A percentile compares a stretch with the other conserved stretches of the same genome.
phyloP scores from a whole-genome alignment of 2,329 filamentous ascomycete genomes.

The Calonectria fujianensis region DNA sequence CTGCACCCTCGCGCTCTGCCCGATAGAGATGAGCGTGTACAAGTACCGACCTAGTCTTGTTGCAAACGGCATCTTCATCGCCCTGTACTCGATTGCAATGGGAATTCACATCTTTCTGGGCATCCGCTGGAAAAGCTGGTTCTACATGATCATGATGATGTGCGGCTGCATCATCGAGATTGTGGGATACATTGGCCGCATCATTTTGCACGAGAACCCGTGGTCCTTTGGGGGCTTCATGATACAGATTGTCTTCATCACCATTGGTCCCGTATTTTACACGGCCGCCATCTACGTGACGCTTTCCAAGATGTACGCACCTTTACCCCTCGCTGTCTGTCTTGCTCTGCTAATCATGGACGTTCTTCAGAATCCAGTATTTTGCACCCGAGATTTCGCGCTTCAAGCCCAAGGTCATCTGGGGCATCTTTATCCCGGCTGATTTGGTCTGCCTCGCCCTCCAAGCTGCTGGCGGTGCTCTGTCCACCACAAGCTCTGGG shows the following conservation, averaged over 20 bases:
- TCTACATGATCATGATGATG: constrained; percentile 69
- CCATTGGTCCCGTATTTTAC: constrained; percentile 65
- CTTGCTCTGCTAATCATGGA: background rate
- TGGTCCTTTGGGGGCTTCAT: constrained; percentile 76
- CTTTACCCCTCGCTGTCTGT: fast-evolving
- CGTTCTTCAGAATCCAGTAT: constrained; percentile 59
- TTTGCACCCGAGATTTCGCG: constrained; percentile 63
- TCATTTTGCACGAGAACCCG: constrained; percentile 74
- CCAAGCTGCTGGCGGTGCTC: constrained; percentile 73
- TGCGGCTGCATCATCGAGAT: constrained; percentile 74
- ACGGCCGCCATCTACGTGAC: constrained; percentile 80
- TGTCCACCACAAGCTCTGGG: constrained; percentile 67
- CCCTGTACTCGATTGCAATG: constrained; percentile 68
- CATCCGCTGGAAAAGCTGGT: constrained; percentile 64
- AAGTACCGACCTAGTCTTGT: constrained; percentile 67
- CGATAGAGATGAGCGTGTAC: constrained; percentile 67
- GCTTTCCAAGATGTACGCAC: constrained; percentile 63
- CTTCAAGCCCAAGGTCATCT: constrained; percentile 63
- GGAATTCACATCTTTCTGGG: constrained; percentile 64
- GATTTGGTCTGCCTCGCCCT: constrained; percentile 73
- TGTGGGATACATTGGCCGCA: constrained; percentile 77
- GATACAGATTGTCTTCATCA: constrained; percentile 74
- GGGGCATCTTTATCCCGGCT: constrained; percentile 70
- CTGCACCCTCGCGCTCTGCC: constrained; percentile 70
- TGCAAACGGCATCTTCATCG: constrained; percentile 65